Evolutionary conservation across 768 basidiomycete species (phyloP).

Genomic region (Mycena epipterygia): DNA sequence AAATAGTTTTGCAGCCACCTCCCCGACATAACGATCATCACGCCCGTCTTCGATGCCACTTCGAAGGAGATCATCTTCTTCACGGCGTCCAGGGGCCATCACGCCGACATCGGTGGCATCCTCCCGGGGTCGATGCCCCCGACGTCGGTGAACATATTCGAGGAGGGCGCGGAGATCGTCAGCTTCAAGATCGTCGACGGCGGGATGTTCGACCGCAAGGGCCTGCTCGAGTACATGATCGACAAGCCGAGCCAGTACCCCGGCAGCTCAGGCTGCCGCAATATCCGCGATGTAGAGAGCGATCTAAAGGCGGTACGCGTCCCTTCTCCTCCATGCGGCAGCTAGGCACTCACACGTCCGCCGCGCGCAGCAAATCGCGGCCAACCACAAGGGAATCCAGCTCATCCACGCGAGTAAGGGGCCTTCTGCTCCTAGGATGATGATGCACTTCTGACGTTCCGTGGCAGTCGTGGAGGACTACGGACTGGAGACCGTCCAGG

Average conservation of each 20-base stretch:
- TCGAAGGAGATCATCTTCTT: slow-evolving; percentile 88
- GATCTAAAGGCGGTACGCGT: slow-evolving; percentile 83
- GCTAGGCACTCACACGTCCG: slow-evolving; percentile 14
- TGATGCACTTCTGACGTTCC: slow-evolving; percentile 24
- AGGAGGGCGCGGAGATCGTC: slow-evolving; percentile 93
- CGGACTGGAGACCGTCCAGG: slow-evolving; percentile 86
- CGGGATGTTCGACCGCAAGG: slow-evolving; percentile 84
- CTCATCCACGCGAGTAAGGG: slow-evolving; percentile 82
- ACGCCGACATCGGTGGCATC: slow-evolving; percentile 95
- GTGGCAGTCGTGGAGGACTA: slow-evolving; percentile 87
- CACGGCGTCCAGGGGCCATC: slow-evolving; percentile 94
- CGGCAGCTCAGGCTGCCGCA: slow-evolving; percentile 89
- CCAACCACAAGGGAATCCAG: slow-evolving; percentile 93
- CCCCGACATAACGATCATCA: slow-evolving; percentile 94
- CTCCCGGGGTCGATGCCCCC: slow-evolving; percentile 97
- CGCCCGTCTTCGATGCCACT: slow-evolving; percentile 84
- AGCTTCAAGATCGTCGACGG: slow-evolving; percentile 92
- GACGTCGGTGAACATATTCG: slow-evolving; percentile 89
- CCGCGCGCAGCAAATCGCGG: slow-evolving; percentile 84
- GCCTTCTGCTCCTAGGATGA: not conserved
- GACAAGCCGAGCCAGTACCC: slow-evolving; percentile 86
- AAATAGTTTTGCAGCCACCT: slow-evolving; percentile 58
- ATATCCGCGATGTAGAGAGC: slow-evolving; percentile 91
- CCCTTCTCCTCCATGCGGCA: not conserved
- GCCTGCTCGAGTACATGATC: slow-evolving; percentile 84